Evolutionary conservation across 306 rosid species (phyloP), one percentile per base, ranked within the genome.

Genomic region (Pyrus communis): DNA sequence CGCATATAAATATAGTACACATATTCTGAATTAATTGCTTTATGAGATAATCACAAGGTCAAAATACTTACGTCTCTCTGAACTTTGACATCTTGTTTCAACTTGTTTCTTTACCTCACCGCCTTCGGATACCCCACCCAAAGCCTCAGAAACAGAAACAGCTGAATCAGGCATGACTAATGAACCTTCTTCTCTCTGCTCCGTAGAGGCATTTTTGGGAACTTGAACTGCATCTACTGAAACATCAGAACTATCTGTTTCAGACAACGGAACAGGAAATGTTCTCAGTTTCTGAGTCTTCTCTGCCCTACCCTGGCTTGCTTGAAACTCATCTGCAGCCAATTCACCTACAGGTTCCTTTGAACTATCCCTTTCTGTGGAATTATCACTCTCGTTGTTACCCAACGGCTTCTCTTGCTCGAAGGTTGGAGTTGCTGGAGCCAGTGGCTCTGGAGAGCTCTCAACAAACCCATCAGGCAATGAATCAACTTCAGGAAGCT

Each of bases 391-490:
- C 86, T 85, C 84, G 75, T 75, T 74, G 74, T 43, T 76, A 59
- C 66, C 80, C 25, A 45, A 79, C 13, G 85, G 91, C 70, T 86
- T 85, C 82, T 90, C 97, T 78, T 78, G 89, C 63, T 86, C 91
- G n/a, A 79, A 58, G 28, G 38, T 84, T 38, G 91, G 95, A 69
- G 95, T 86, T 75, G 85, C 59, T 77, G 98, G 93, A 51, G 92
- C 88, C 75, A 79, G 54, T 59, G 91, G 83, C 74, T 92, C 97
- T 5, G 89, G 18, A 45, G 89, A 72, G 80, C 95, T 87, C 68
- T 90, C 98, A 70, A 91, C 95, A 88, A 94, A 94, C 31, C 95
- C 97, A 86, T 92, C 97, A 21, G 96, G 95, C 88, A 92, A 78
- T 52, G 98, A 84, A 86, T 90, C 95, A 65, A 83, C 97, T 79